Evolutionary conservation across 2,329 filamentous ascomycete species (phyloP).

Genomic region (Aspergillus arachidicola): DNA sequence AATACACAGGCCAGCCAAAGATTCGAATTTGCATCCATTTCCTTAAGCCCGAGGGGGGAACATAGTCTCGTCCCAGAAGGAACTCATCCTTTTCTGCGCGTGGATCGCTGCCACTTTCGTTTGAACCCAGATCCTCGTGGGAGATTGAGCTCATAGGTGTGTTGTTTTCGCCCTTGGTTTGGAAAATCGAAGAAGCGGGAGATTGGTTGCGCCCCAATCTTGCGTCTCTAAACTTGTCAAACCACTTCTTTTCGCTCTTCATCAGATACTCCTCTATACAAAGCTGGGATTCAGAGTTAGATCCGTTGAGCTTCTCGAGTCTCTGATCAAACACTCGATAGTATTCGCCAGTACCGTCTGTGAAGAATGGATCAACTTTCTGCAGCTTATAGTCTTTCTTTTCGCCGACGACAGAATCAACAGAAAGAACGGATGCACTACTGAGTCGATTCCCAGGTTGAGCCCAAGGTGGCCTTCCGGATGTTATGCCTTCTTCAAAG

Average conservation of each 20-base stretch:
- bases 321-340: slow-evolving; percentile 61
- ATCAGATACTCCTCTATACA: slow-evolving; percentile 68
- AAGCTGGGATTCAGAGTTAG: slow-evolving; percentile 60
- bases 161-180: slow-evolving; percentile 32
- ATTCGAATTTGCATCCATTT: slow-evolving; percentile 60
- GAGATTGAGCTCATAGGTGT: slow-evolving; percentile 45
- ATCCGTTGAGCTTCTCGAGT: slow-evolving; percentile 57
- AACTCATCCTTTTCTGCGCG: slow-evolving; percentile 55
- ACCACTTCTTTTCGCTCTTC: slow-evolving; percentile 70
- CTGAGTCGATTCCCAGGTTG: slow-evolving; percentile 38
- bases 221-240: slow-evolving; percentile 59
- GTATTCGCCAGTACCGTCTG: slow-evolving; percentile 64
- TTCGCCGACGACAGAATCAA: slow-evolving; percentile 61
- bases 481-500: slow-evolving; percentile 35
- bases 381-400: slow-evolving; percentile 66
- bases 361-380: slow-evolving; percentile 69
- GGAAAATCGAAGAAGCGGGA: slow-evolving; percentile 37
- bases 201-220: slow-evolving; percentile 57
- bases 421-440: slow-evolving; percentile 54
- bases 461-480: slow-evolving; percentile 27
- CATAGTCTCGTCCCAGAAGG: slow-evolving; percentile 58
- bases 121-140: slow-evolving; percentile 39
- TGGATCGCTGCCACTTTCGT: slow-evolving; percentile 38
- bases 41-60: slow-evolving; percentile 58
- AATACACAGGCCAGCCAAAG: slow-evolving; percentile 67